phyloP scores from a whole-genome alignment of 2,329 filamentous ascomycete genomes.

The Pezizomycotina sp. region DNA sequence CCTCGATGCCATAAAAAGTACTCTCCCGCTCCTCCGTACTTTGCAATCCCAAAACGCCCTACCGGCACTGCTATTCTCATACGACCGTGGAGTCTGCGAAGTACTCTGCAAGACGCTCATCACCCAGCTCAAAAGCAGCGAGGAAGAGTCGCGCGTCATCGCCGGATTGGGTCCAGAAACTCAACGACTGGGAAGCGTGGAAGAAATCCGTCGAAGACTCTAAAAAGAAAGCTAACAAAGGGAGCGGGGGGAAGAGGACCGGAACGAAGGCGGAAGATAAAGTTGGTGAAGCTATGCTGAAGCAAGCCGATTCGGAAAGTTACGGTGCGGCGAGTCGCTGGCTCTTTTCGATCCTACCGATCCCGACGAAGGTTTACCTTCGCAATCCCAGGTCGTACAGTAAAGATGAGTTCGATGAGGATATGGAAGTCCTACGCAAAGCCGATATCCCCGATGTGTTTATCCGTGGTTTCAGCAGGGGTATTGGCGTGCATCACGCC shows the following conservation, averaged over 20 bases:
- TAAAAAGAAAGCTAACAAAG: slow-evolving; percentile 30
- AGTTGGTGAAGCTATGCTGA: slow-evolving; percentile 37
- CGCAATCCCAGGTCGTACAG: slow-evolving; percentile 44
- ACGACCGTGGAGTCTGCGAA: slow-evolving; percentile 51
- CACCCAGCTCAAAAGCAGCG: slow-evolving; percentile 40
- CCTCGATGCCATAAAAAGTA: slow-evolving; percentile 29
- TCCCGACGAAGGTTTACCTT: slow-evolving; percentile 50
- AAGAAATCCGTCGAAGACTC: slow-evolving; percentile 34
- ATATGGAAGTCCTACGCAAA: slow-evolving; percentile 37
- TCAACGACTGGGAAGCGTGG: slow-evolving; percentile 35
- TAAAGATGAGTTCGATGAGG: slow-evolving; percentile 41
- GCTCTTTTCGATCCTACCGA: slow-evolving; percentile 51
- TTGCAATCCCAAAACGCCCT: slow-evolving; percentile 48
- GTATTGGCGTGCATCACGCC: slow-evolving; percentile 61
- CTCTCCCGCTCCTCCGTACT: slow-evolving; percentile 42
- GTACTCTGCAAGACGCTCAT: slow-evolving; percentile 32
- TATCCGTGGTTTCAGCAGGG: slow-evolving; percentile 45
- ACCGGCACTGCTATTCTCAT: slow-evolving; percentile 63
- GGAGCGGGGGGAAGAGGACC: slow-evolving; percentile 30
- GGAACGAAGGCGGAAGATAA: slow-evolving; percentile 33
- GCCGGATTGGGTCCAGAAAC: slow-evolving; percentile 42
- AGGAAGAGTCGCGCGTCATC: slow-evolving; percentile 40
- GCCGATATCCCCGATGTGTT: slow-evolving; percentile 38
- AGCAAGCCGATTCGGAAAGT: slow-evolving; percentile 33
- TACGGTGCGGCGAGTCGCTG: slow-evolving; percentile 36